Percentiles rank a stretch among this genome's conserved stretches.
These are phyloP conservation scores for Myrmaecium sp. DNA, from an alignment of 2,329 filamentous ascomycete species.

Conservation along the genomic window DNA sequence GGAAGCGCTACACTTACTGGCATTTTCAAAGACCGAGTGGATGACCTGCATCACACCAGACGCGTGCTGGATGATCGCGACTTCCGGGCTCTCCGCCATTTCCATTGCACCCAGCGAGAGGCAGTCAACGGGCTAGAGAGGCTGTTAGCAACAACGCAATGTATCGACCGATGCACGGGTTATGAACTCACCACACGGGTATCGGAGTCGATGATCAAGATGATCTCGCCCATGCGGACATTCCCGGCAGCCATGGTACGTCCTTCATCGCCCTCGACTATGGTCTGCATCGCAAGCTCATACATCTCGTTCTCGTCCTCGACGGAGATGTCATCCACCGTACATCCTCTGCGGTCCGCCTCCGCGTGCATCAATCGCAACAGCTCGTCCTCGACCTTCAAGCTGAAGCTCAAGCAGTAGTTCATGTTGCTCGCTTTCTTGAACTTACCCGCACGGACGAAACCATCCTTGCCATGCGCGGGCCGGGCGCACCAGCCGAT, in stretches of 20 bases:
- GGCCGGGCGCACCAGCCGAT: slow-evolving; percentile 34
- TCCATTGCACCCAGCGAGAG: slow-evolving; percentile 6
- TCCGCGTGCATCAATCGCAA: neutral
- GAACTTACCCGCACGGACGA: slow-evolving; percentile 45
- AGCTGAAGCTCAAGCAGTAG: slow-evolving; percentile 45
- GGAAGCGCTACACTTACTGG: no score
- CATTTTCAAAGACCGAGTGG: slow-evolving; percentile 7
- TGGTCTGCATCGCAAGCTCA: slow-evolving; percentile 2
- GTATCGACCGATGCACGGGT: neutral
- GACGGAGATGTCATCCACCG: slow-evolving; percentile 9
- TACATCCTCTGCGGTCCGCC: slow-evolving; percentile 6
- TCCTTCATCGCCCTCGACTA: slow-evolving; percentile 28
- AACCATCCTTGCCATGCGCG: slow-evolving; percentile 29
- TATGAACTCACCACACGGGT: slow-evolving; percentile 6
- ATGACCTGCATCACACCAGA: slow-evolving; percentile 7
- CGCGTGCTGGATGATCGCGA: slow-evolving; percentile 7
- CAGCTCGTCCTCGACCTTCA: slow-evolving; percentile 44
- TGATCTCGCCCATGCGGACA: slow-evolving; percentile 58
- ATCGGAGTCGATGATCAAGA: slow-evolving; percentile 32
- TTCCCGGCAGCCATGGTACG: slow-evolving; percentile 61
- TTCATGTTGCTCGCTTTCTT: slow-evolving; percentile 53
- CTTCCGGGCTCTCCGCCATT: slow-evolving; percentile 6
- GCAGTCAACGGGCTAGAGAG: slow-evolving; percentile 5
- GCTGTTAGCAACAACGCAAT: neutral
- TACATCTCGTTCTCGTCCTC: slow-evolving; percentile 5